phyloP scores from a whole-genome alignment of 225 moss, liverwort and hornwort genomes.

The Straminergon stramineum region DNA sequence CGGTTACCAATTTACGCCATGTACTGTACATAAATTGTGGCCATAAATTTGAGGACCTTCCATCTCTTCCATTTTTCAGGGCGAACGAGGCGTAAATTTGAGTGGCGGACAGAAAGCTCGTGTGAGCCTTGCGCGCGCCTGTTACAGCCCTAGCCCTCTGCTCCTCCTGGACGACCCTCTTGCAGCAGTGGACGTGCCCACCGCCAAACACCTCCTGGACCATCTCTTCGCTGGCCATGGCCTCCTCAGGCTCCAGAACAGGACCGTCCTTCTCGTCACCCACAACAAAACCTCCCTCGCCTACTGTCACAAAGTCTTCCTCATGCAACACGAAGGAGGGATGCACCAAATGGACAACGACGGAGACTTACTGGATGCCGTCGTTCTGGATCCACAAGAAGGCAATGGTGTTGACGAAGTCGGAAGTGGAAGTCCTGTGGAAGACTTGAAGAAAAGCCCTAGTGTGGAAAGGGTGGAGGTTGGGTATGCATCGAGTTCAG shows the following conservation, averaged over 20 bases:
- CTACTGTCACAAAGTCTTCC: slow-evolving; percentile 36
- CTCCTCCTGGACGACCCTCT: slow-evolving; percentile 74
- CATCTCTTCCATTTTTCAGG: slow-evolving; percentile 7
- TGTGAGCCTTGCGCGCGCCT: slow-evolving; percentile 71
- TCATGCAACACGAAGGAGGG: slow-evolving; percentile 32
- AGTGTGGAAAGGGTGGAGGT: neutral
- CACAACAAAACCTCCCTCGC: slow-evolving; percentile 58
- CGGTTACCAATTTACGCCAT: too few relatives aligned
- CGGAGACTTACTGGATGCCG: neutral
- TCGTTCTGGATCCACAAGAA: neutral
- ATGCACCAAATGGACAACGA: slow-evolving; percentile 20
- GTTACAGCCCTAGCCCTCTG: slow-evolving; percentile 47
- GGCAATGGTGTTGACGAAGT: neutral
- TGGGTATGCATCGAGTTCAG: neutral
- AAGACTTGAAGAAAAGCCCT: neutral
- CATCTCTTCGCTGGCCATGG: slow-evolving; percentile 44
- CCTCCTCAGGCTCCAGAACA: slow-evolving; percentile 32
- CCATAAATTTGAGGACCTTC: neutral
- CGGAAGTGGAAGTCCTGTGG: neutral
- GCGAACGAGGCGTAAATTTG: slow-evolving; percentile 73
- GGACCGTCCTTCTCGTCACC: slow-evolving; percentile 66
- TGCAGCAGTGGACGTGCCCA: slow-evolving; percentile 80
- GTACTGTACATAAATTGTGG: too few relatives aligned
- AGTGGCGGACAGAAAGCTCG: slow-evolving; percentile 89
- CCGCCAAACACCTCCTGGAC: slow-evolving; percentile 66